Percentiles rank a stretch among this genome's conserved stretches.
Evolutionary conservation across 331 rosid species (phyloP).

Genomic region (Telfairia occidentalis): DNA sequence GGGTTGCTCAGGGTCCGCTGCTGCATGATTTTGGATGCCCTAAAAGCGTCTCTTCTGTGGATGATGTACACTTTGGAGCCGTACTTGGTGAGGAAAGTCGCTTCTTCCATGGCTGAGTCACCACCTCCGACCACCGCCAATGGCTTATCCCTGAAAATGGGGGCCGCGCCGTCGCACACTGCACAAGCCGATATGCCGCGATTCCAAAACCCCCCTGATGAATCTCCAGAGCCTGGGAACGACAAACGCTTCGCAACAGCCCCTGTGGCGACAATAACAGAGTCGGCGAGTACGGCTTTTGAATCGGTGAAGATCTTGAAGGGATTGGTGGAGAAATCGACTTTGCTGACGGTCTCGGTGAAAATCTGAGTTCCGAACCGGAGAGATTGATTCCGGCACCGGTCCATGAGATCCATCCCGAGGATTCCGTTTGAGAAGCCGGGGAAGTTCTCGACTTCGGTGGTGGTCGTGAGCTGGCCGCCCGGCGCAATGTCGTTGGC

Average conservation of each 20-base stretch:
- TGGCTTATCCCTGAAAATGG: conserved; percentile 50
- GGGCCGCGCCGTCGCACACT: conserved; percentile 84
- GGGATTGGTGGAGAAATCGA: conserved; percentile 53
- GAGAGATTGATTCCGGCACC: conserved; percentile 45
- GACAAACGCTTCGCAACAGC: conserved; percentile 58
- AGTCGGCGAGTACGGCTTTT: conserved; percentile 22
- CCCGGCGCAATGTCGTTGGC: conserved; percentile 71
- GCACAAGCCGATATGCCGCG: conserved; percentile 75
- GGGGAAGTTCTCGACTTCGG: conserved; percentile 83
- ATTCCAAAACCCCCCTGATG: conserved; percentile 40
- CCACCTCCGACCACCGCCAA: conserved; percentile 82
- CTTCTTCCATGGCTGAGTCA: conserved; percentile 87
- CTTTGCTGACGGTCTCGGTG: conserved; percentile 56
- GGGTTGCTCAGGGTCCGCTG: conserved; percentile 44
- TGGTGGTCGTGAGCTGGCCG: conserved; percentile 77
- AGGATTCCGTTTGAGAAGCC: conserved; percentile 61
- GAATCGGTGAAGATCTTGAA: conserved; percentile 49
- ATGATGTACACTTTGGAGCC: conserved; percentile 68
- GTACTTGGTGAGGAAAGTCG: conserved; percentile 62
- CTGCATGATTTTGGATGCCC: conserved; percentile 86
- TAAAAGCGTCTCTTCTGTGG: conserved; percentile 53
- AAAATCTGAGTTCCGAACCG: conserved; percentile 65
- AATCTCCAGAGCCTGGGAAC: conserved; percentile 45
- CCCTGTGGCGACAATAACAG: conserved; percentile 53
- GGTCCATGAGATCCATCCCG: conserved; percentile 68